Base-by-base conservation (phyloP, 2,329 filamentous ascomycete genomes). In the Metarhizium anisopliae region DNA sequence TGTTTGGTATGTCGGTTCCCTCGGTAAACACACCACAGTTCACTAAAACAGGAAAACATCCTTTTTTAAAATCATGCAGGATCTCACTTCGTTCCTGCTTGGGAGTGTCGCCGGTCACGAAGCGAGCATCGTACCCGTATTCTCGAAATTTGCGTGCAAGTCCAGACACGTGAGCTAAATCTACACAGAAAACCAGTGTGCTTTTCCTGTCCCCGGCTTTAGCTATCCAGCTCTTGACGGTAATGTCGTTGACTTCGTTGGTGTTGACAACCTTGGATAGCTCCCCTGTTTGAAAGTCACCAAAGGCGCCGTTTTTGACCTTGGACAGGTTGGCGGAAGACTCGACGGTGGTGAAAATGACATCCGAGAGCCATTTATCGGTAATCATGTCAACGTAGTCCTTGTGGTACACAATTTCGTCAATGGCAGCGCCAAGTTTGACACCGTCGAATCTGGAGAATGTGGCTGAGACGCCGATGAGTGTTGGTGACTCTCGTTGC, bases 21-120 rank as follows among this genome's bases (percentile, higher is more conserved):
- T 99, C 94, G 0, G 93, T 97, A 66, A 96, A 97, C 45, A 99
- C 89, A 8, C 92, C 92, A 66, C 94, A 97, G 68, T 99, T 99
- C 53, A 99, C 74, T 14, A 99, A 78, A 1, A 99, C 90, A 0
- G 90, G 90, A 59, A 89, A 97, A 47, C 91, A 81, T 7, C 85
- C 81, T 2, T 75, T 78, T 60, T 81, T 87, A 71, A 99, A 99
- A 2, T 82, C 82, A 36, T 89, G 84, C 2, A 99, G 77, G 1
- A 83, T 82, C 52, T 86, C 78, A 52, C 82, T 80, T 49, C 94
- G 82, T 53, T 86, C 77, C n/a, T 81, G 69, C 57, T 82, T 83
- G 8, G 81, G 78, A 0, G 94, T 97, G 30, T 89, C 83, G 18
- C 90, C 85, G 0, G 91, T 96, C n/a, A 99, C 86, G 62, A 85